A percentile compares a stretch with the other conserved stretches of the same genome.
phyloP scores from a whole-genome alignment of 2,329 filamentous ascomycete genomes.

The Fusarium fracticaudum region DNA sequence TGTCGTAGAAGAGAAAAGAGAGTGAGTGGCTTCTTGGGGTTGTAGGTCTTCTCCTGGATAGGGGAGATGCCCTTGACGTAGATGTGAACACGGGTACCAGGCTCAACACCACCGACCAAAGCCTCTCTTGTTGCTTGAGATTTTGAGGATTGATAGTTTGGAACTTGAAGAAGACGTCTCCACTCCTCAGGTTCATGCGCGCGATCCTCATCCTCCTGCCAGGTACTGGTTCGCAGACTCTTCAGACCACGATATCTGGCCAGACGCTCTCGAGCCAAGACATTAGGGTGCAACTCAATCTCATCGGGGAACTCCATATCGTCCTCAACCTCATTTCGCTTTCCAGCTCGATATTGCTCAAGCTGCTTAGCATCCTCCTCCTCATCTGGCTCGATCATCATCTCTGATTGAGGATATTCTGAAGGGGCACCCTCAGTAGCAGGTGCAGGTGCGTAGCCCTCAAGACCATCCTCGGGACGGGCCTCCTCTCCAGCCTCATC shows the following conservation, averaged over 20 bases:
- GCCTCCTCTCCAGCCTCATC: conserved; percentile 67
- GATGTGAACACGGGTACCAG: conserved; percentile 85
- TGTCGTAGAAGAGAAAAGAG: conserved; percentile 91
- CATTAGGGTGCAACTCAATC: conserved; percentile 90
- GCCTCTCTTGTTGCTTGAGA: conserved; percentile 82
- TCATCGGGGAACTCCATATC: conserved; percentile 97
- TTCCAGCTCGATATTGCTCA: conserved; percentile 80
- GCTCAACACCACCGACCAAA: conserved; percentile 84
- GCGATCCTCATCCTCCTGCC: conserved; percentile 89
- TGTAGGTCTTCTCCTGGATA: conserved; percentile 56
- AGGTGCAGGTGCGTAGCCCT: conserved; percentile 71
- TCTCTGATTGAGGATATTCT: conserved; percentile 93
- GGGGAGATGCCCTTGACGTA: conserved; percentile 68
- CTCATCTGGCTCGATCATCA: conserved; percentile 87
- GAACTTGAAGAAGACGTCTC: conserved; percentile 83
- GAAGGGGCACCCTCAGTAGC: conserved; percentile 83
- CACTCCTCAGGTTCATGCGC: conserved; percentile 91
- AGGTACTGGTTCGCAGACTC: conserved; percentile 85
- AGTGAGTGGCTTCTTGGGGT: conserved; percentile 67
- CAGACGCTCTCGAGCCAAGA: conserved; percentile 85
- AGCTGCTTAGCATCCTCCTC: conserved; percentile 81
- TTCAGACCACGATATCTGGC: conserved; percentile 91
- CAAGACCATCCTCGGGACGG: conserved; percentile 84
- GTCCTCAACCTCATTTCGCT: conserved; percentile 83
- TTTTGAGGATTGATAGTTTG: conserved; percentile 88